These are phyloP conservation scores for Monilinia vaccinii-corymbosi DNA, from an alignment of 2,329 filamentous ascomycete genomes.

Conservation along the genomic window DNA sequence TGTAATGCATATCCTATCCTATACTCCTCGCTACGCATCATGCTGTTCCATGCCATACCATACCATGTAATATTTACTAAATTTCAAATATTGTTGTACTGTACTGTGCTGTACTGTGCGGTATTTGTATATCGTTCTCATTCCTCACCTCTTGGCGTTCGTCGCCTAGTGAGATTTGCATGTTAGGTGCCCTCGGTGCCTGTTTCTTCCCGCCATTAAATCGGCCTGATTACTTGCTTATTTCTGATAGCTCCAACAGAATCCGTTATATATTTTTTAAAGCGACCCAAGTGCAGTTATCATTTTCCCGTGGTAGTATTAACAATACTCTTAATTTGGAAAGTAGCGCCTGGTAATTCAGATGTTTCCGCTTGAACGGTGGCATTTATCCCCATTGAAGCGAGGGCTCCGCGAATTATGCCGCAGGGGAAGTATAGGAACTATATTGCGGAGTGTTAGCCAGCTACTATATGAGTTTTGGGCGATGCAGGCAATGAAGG, in stretches of 20 bases:
- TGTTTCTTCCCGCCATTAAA: neutral
- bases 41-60: neutral
- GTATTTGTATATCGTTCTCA: neutral
- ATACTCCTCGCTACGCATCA: neutral
- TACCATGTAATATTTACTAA: neutral
- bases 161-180: neutral
- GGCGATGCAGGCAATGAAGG: neutral
- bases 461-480: neutral
- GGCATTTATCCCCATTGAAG: slow-evolving; percentile 83
- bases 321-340: slow-evolving; percentile 84
- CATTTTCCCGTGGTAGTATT: slow-evolving; percentile 13
- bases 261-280: neutral
- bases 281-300: neutral
- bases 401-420: slow-evolving; percentile 81
- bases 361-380: slow-evolving; percentile 85
- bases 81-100: neutral
- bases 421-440: slow-evolving; percentile 96
- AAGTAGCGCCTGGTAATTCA: slow-evolving; percentile 80
- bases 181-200: neutral
- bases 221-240: neutral
- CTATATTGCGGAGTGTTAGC: slow-evolving; percentile 34
- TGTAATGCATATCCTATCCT: neutral
- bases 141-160: neutral
- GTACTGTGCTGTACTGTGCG: neutral
- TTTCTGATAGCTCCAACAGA: neutral